phyloP scores from a whole-genome alignment of 495 filamentous ascomycete genomes.

The Trypethelium eluteriae region DNA sequence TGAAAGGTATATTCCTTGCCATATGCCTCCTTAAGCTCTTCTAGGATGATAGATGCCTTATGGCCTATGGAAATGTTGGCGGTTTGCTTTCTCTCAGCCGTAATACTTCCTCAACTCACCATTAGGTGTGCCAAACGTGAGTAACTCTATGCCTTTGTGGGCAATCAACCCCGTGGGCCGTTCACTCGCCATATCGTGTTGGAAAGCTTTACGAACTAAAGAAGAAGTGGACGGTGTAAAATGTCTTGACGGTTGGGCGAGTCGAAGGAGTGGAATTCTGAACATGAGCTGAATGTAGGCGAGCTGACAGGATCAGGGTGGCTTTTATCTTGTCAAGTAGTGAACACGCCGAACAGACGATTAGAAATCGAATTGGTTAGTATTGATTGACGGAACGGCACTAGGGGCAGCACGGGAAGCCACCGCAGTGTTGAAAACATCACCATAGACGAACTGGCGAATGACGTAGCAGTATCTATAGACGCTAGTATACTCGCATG shows the following conservation, averaged over 20 bases:
- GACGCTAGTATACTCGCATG: background rate
- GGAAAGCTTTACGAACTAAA: background rate
- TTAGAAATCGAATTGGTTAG: too few species aligned
- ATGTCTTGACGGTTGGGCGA: background rate
- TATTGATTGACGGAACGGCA: too few species aligned
- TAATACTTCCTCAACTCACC: constrained; percentile 23
- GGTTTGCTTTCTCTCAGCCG: background rate
- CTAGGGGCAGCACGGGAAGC: too few species aligned
- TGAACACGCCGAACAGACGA: too few species aligned
- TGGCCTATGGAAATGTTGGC: constrained; percentile 18
- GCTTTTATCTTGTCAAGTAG: background rate
- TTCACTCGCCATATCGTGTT: background rate
- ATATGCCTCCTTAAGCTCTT: constrained; percentile 37
- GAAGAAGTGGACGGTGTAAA: background rate
- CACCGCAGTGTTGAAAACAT: too few species aligned
- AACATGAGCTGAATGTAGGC: background rate
- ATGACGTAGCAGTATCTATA: background rate
- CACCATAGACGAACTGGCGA: too few species aligned
- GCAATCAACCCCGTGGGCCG: constrained; percentile 46
- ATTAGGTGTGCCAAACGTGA: constrained; percentile 46
- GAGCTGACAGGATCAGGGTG: background rate
- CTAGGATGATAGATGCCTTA: constrained; percentile 34
- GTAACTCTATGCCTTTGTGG: constrained; percentile 50
- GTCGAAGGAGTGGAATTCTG: background rate
- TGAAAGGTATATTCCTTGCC: constrained; percentile 35